phyloP scores from a whole-genome alignment of 2,329 filamentous ascomycete genomes.

The Aspergillus brasiliensis region DNA sequence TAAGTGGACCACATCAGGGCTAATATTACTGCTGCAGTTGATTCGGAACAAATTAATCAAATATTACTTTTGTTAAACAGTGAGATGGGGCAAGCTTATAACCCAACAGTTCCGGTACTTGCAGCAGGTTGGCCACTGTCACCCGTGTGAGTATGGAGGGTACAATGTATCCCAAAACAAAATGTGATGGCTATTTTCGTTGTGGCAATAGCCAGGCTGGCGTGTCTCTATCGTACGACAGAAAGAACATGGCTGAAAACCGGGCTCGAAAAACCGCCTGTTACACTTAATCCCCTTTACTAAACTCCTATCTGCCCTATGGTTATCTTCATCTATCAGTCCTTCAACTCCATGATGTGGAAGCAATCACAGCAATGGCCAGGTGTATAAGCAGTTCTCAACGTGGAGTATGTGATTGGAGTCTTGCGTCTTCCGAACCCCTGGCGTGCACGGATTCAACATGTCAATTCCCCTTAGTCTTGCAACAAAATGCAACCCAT shows the following conservation, averaged over 20 bases:
- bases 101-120: not conserved
- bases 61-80: no score
- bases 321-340: not conserved
- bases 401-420: not conserved
- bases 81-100: no score
- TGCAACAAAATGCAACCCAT: not conserved
- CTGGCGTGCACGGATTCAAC: no score
- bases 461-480: no score
- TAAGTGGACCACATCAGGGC: not conserved
- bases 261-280: not conserved
- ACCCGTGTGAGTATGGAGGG: not conserved
- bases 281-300: not conserved
- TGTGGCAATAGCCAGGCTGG: not conserved
- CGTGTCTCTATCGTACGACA: not conserved
- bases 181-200: not conserved
- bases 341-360: not conserved
- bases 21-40: not conserved
- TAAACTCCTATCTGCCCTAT: not conserved
- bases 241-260: not conserved
- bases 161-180: not conserved
- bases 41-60: no score
- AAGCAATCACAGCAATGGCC: not conserved
- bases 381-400: not conserved
- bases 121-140: not conserved
- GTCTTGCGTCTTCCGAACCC: not conserved